Base-by-base conservation (phyloP, 139 green algal genomes). In the Asterochloris erici region DNA sequence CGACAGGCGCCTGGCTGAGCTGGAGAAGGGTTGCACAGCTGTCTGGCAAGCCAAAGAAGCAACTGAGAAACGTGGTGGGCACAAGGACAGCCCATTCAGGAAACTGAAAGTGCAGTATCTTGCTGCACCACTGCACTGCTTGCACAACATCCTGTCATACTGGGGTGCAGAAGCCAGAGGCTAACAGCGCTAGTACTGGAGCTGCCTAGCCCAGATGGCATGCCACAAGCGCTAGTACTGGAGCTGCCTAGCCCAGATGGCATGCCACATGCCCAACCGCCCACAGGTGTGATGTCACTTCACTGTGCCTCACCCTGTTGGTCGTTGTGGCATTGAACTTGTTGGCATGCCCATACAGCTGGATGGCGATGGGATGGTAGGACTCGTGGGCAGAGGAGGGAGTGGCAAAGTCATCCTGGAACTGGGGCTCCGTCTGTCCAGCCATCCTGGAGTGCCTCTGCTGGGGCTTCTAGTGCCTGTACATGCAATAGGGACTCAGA, bases 281-380 rank as follows among this genome's bases (percentile, higher is more conserved):
- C 38, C 38, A 54, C 38, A 54, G 38, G 38, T 54, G 38, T 54
- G 38, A 54, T 54, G 38, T 54, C 38, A 54, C 38, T 54, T 6
- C 38, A 54, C 38, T 54, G 38, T 54, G 38, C 38, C 38, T 61
- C 75, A 80, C 81, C 73, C 81, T 61, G 19, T 78, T 77, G 12
- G 73, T 81, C 23, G 81, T 84, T 27, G 62, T 81, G 9, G 73
- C 81, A 63, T 84, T 66, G 73, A 84, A 84, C 27, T 38, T 66
- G 54, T 79, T 84, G 21, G 63, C 63, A 29, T 75, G 27, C 10
- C 81, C 63, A 27, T 80, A 69, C 62, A 84, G 28, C 62, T 84
- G 81, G 12, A 84, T 84, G 23, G 73, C 81, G 15, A 78, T 26
- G 17, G 73, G 73, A 19, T 84, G 73, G 63, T 84, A 84, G 21